These are phyloP conservation scores for Tilletia horrida DNA, from an alignment of 1,284 basidiomycete genomes.

Conservation along the genomic window DNA sequence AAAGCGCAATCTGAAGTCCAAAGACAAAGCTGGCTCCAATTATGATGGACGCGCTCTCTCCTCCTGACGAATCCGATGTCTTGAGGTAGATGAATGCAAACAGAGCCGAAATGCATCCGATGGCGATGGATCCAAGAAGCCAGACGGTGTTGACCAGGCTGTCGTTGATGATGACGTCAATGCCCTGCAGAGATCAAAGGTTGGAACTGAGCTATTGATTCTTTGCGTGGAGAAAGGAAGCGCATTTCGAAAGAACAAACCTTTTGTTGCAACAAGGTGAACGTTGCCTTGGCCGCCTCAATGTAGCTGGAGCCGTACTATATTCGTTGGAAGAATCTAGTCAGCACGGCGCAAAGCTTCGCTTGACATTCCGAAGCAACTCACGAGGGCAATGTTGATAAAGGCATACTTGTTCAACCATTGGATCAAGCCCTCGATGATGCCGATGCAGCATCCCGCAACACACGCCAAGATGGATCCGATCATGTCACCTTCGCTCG, in stretches of 20 bases:
- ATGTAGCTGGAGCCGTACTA: conserved; percentile 53
- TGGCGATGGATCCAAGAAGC: conserved; percentile 63
- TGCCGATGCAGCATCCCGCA: conserved; percentile 67
- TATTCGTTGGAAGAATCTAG: background rate
- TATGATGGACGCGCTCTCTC: conserved; percentile 35
- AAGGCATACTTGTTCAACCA: conserved; percentile 60
- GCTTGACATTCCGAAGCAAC: background rate
- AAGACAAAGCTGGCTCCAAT: conserved; percentile 49
- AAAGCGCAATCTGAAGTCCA: conserved; percentile 54
- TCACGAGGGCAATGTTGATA: conserved; percentile 67
- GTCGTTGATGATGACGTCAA: conserved; percentile 81
- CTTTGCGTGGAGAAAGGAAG: background rate
- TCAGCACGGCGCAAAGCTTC: too few relatives aligned
- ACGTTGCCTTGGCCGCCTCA: conserved; percentile 82
- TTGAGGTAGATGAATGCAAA: conserved; percentile 77
- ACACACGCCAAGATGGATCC: conserved; percentile 73
- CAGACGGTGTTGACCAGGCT: conserved; percentile 68
- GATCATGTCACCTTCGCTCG: conserved; percentile 70
- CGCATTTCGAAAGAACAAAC: background rate
- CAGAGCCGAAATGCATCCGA: conserved; percentile 72
- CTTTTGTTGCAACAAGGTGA: conserved; percentile 77
- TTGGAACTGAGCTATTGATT: background rate
- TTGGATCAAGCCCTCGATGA: conserved; percentile 58
- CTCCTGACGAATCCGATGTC: conserved; percentile 29
- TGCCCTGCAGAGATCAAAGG: conserved; percentile 57